Evolutionary conservation across 106 monocot species (phyloP), one percentile per base, ranked within the genome.

Genomic region (Dendrobium huoshanense): DNA sequence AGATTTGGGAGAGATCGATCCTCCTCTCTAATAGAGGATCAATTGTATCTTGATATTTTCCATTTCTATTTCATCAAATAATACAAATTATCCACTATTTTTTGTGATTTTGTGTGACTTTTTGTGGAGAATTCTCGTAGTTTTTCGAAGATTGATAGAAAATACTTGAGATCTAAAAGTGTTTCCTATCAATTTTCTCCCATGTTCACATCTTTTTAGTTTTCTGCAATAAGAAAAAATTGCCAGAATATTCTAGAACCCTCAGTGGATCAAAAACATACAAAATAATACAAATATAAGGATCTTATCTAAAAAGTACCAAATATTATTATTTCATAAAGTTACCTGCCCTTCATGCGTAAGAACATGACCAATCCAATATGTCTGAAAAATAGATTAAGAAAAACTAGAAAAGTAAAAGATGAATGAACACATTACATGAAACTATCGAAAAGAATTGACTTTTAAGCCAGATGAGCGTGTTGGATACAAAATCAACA

Each of bases 401-500:
- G 80, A 77, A 43, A 42, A 78, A 86, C 86, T 81, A 89, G 47
- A 25, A 27, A 78, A 86, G 86, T 84, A 89, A 47, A 25, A 27
- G 68, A 41, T 48, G 54, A 84, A 73, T 10, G 7, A 56, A 56
- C 44, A 74, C 45, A 24, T 41, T 67, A 18, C 49, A 48, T 37
- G 25, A 70, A 56, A 8, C 40, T 0, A 40, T 51, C 8, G 6
- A 8, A 19, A 41, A 44, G 20, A 29, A 76, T 67, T 31, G 41
- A 16, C 47, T 2, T 19, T 31, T 7, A 75, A 47, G 75, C 24
- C 9, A 47, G 55, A 82, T 79, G 61, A 80, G 41, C 67, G 44
- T 44, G 29, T 42, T 90, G 96, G 92, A 96, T 96, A 94, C 96
- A 79, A 90, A 96, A 85, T 96, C 96, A 81, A 89, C 80, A 84